Evolutionary conservation across 129 eudicot species (phyloP), one percentile per base, ranked within the genome.

Genomic region (Lactuca sativa): DNA sequence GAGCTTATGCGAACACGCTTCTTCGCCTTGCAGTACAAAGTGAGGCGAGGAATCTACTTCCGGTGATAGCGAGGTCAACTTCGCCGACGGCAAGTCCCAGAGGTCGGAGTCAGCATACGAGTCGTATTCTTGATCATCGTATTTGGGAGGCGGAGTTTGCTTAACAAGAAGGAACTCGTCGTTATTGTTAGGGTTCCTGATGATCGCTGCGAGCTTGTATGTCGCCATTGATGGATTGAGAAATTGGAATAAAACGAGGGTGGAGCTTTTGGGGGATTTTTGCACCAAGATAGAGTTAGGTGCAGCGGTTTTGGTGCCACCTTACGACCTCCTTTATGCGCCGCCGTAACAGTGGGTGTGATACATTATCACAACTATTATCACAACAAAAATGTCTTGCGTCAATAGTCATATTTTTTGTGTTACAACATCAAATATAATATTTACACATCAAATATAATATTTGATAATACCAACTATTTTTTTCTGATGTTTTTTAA

Each of bases 51-150:
- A 49, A 54, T 68, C 74, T 31, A 72, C 62, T 77, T 80, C 70
- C 7, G 69, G 70, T 37, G 77, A 68, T 0, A 40, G 63, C n/a
- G 76, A 64, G 7, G 51, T 0, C 54, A 83, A 64, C 8, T 53
- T 70, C 5, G 80, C 59, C 16, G 88, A 83, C 4, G 88, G 88
- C 56, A 83, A 68, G 76, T 89, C 96, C 90, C 90, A 89, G 36
- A 89, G 88, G 37, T 83, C 78, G 53, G 95, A 86, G 85, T 93
- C 98, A 62, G 77, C 86, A 62, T 71, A 86, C 6, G 98, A 86
- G 79, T 93, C 95, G 82, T 89, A 93, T 48, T 93, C 95, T 1
- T 87, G 82, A 67, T 89, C 81, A 40, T 75, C 59, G 85, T 83
- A 89, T 73, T 87, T 87, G 12, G 90, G 90, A 14, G 96, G 98